phyloP scores from a whole-genome alignment of 495 filamentous ascomycete genomes.

The Lasiosphaeria miniovina region DNA sequence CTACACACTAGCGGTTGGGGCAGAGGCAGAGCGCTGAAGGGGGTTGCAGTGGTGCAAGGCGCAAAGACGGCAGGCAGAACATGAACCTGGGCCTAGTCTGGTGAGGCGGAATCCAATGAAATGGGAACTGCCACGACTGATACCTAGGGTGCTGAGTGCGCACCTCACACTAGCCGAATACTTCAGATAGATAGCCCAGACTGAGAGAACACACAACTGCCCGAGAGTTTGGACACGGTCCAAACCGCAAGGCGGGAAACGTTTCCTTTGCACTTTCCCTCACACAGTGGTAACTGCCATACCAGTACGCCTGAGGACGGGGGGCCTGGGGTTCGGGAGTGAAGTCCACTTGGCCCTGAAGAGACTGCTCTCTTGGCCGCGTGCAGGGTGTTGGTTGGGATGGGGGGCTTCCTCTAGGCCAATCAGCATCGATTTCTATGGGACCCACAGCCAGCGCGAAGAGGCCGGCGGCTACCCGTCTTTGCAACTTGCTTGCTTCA shows the following conservation, averaged over 20 bases:
- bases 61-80: no score
- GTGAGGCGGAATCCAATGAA: no score
- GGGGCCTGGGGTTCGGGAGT: constrained; percentile 5
- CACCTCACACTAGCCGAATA: no score
- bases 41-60: no score
- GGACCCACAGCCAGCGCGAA: constrained; percentile 10
- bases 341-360: constrained; percentile 13
- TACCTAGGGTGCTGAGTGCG: no score
- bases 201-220: background rate
- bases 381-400: constrained; percentile 23
- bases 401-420: constrained; percentile 16
- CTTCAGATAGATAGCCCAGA: no score
- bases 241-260: background rate
- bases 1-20: no score
- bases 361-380: constrained; percentile 17
- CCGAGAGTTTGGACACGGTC: background rate
- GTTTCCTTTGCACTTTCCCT: background rate
- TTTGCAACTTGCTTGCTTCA: constrained; percentile 28
- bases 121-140: no score
- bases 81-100: no score
- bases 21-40: no score
- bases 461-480: constrained; percentile 30
- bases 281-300: background rate
- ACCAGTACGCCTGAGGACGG: background rate
- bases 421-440: constrained; percentile 13